Percentiles rank a stretch among this genome's conserved stretches.
phyloP scores from a whole-genome alignment of 805 yeast species.

The Diddensiella santjacobensis region DNA sequence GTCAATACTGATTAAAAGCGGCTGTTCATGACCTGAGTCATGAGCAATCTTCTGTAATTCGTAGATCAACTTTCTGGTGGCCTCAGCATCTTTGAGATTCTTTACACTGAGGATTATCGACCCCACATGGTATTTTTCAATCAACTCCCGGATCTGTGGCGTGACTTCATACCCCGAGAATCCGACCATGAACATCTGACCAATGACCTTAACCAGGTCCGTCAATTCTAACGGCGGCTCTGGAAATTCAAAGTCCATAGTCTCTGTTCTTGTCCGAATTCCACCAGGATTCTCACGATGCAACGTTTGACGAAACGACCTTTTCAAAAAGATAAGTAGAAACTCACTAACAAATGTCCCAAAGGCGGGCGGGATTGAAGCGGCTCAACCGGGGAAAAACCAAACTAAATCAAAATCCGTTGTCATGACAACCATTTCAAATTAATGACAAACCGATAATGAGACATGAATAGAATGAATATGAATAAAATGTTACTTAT shows the following conservation, averaged over 20 bases:
- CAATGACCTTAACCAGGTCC: constrained; percentile 31
- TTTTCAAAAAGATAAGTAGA: neutral
- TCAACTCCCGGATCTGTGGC: constrained; percentile 49
- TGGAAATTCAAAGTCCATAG: constrained; percentile 18
- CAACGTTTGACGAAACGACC: neutral
- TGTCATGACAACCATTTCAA: no score
- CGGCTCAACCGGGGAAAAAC: no score
- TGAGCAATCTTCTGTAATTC: constrained; percentile 55
- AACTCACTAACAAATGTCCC: no score
- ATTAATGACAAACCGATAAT: no score
- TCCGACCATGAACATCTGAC: constrained; percentile 58
- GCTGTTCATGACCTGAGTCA: constrained; percentile 47
- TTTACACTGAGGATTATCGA: constrained; percentile 50
- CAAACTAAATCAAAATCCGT: no score
- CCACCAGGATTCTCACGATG: neutral
- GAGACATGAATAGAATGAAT: no score
- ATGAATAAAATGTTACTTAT: no score
- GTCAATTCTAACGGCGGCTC: constrained; percentile 11
- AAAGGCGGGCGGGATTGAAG: no score
- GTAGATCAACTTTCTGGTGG: constrained; percentile 46
- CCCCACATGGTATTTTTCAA: constrained; percentile 48
- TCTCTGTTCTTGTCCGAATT: no score
- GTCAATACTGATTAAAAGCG: constrained; percentile 55
- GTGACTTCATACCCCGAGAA: constrained; percentile 54
- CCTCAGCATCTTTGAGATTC: constrained; percentile 47